Evolutionary conservation across 345 rosid genomes (phyloP), one percentile per base, ranked within the genome.

Genomic region (Streptanthus diversifolius): DNA sequence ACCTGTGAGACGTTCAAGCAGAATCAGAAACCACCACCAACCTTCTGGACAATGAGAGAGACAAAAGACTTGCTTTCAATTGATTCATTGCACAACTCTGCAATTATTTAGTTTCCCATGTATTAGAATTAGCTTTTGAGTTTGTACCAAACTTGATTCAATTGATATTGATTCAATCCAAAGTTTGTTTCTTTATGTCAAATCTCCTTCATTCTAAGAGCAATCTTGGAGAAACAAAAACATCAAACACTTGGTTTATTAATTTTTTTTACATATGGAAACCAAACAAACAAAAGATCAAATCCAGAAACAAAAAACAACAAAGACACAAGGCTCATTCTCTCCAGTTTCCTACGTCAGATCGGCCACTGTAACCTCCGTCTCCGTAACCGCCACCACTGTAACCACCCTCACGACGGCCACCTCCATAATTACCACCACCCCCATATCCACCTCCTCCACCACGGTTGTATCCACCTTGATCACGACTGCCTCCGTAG

Each of bases 1-100:
- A 66, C 97, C 97, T 3, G 92, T 90, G 45, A 83, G 98, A 81
- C 89, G 97, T 39, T 92, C 98, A 7, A 92, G 89, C 86, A 74
- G 97, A 71, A 73, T 90, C 73, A 82, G 81, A 65, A 86, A 78
- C 57, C 82, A 78, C 63, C 81, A 72, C 55, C 85, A 82, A 71
- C 64, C 71, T 54, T 83, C 86, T 72, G 70, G 86, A 17, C 79
- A 83, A 87, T 81, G 71, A 69, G 56, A 37, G 37, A 71, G 21
- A 35, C 25, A 12, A 39, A 3, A 55, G 22, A 45, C 55, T 45
- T 17, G 64, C 33, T 24, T 8, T 45, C 27, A 52, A 27, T 32
- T 43, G 8, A 11, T 7, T 47, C 65, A 71, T 79, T 73, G 79
- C 73, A 69, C 35, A 15, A 56, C 68, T 77, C 52, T 61, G 79